Evolutionary conservation across 2,329 filamentous ascomycete genomes (phyloP), one percentile per base, ranked within the genome.

Genomic region (Amphichorda felina): DNA sequence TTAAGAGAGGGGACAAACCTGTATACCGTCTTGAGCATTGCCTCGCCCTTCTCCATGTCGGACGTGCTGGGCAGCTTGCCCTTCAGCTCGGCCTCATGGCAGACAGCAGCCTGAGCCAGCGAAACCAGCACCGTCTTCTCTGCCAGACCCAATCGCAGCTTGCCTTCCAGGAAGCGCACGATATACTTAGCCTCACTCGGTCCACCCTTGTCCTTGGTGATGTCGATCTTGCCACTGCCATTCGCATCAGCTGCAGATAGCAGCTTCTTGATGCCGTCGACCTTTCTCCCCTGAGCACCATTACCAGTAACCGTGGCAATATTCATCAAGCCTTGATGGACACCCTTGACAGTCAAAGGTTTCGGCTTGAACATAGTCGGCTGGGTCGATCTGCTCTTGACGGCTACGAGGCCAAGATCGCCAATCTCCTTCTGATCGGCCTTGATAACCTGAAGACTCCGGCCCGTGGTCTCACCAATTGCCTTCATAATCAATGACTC

Each of bases 401-500:
- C 85, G 30, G 91, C 91, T 2, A 98, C 89, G 24, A 96, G 66
- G 9, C 91, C 91, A 9, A 98, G 70, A 56, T 98, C 91, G 36
- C 91, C 91, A 57, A 96, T 94, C 48, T 95, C 87, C 50, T 91
- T 87, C 53, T 98, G 91, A 47, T 96, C 88, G 33, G 82, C 77
- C 61, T 95, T 96, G 66, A 98, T 94, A 35, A 94, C 79, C 26
- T 80, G 72, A 32, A 95, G 60, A 49, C 79, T 94, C 41, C 91
- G 79, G 8, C 91, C 91, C 0, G 91, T 98, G 21, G 80, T 82
- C 61, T 96, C 89, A 9, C 89, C 89, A 50, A 98, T 94, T 5
- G 91, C 85, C 57, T 96, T 98, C 88, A 96, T 96, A 49, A 98
- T 95, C 19, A 98, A 61, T 1, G 89, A 96, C 60, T 98, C 91